phyloP scores from a whole-genome alignment of 176 grass and related monocot species.

The Oryza brachyantha region DNA sequence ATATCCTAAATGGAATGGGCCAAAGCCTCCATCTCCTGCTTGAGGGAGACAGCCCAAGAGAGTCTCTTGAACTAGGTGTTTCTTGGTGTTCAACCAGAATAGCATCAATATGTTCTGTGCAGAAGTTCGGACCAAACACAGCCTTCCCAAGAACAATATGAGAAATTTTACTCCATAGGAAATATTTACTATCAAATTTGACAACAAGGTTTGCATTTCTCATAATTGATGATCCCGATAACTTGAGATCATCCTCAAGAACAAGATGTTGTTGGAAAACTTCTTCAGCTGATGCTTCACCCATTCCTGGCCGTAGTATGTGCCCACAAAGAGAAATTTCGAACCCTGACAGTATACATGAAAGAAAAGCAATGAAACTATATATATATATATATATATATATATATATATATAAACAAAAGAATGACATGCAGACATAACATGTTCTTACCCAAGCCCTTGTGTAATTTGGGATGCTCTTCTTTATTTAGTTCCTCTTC shows the following conservation, averaged over 20 bases:
- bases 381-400: too few species aligned
- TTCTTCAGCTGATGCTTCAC: conserved; percentile 69
- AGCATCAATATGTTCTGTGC: conserved; percentile 59
- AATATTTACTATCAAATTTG: conserved; percentile 74
- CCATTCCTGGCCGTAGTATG: conserved; percentile 74
- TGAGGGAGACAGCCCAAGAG: conserved; percentile 64
- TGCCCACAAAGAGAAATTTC: conserved; percentile 93
- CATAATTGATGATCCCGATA: conserved; percentile 75
- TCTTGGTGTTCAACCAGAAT: conserved; percentile 65
- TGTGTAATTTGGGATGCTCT: conserved; percentile 39
- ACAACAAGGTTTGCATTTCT: conserved; percentile 88
- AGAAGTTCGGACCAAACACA: conserved; percentile 73
- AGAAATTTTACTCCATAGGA: conserved; percentile 71
- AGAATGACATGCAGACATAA: conserved; percentile 18
- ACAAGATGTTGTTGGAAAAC: conserved; percentile 73
- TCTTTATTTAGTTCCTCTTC: conserved; percentile 59
- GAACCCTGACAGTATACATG: conserved; percentile 52
- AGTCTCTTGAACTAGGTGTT: conserved; percentile 37
- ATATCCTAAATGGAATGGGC: conserved; percentile 86
- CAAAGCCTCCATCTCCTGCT: conserved; percentile 87
- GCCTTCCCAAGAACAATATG: conserved; percentile 90
- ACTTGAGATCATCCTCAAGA: conserved; percentile 63
- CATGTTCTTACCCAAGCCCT: conserved; percentile 59
- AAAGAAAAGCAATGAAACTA: conserved; percentile 37
- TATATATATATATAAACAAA: too few species aligned